A percentile compares a stretch with the other conserved stretches of the same genome.
Conservation (phyloP, 192 early-diverging fungal species). For the Jimgerdemannia flammicorona region DNA sequence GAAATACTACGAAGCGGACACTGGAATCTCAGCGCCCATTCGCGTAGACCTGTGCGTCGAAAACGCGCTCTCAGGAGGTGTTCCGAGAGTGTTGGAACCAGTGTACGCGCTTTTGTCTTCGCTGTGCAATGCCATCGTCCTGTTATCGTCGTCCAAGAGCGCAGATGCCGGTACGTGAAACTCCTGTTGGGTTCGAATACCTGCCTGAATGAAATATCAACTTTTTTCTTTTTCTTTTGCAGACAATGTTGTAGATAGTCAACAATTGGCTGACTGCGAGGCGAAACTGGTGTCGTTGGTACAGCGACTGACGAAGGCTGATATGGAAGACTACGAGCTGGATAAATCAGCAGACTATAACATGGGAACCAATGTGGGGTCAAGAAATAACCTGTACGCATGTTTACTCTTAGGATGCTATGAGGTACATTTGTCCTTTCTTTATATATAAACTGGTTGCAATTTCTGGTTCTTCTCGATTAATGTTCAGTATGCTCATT, state of each 20-base stretch:
- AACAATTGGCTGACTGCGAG: not conserved
- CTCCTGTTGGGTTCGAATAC: constrained; percentile 5
- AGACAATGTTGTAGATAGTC: not conserved
- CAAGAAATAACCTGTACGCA: constrained; percentile 51
- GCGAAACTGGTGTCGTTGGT: not conserved
- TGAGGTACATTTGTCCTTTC: constrained; percentile 39
- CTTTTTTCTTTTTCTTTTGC: not conserved
- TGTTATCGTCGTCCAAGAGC: not conserved
- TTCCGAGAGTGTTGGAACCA: constrained; percentile 42
- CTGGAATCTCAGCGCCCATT: constrained; percentile 14
- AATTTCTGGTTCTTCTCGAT: not conserved
- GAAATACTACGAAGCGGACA: constrained; percentile 35
- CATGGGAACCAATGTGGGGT: constrained; percentile 42
- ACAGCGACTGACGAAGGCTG: constrained; percentile 40
- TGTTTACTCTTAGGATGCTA: constrained; percentile 50
- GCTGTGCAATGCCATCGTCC: not conserved
- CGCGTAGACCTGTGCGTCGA: constrained; percentile 21
- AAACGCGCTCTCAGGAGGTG: constrained; percentile 18
- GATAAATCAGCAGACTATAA: constrained; percentile 62
- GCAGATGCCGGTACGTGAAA: not conserved
- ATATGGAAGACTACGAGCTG: constrained; percentile 65
- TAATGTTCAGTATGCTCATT: not conserved
- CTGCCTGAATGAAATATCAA: not conserved
- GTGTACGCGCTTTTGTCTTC: constrained; percentile 38
- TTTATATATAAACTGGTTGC: not conserved